phyloP scores from a whole-genome alignment of 2,329 filamentous ascomycete species.

The Venturia pyrina region DNA sequence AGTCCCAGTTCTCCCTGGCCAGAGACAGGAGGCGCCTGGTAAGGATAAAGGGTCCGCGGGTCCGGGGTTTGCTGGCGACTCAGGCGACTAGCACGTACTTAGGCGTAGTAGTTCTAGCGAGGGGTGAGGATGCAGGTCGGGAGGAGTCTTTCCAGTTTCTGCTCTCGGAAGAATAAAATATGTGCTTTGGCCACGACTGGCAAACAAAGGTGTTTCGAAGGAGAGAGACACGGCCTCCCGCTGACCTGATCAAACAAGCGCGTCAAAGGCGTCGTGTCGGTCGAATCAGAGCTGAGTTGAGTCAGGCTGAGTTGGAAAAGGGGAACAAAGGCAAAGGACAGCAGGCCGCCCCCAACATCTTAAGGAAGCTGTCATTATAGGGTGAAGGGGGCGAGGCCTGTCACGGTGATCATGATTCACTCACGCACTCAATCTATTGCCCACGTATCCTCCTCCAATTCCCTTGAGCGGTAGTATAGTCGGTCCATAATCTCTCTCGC shows the following conservation, averaged over 20 bases:
- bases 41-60: neutral
- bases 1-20: neutral
- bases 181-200: neutral
- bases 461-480: too few species aligned
- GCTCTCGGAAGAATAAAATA: slow-evolving; percentile 4
- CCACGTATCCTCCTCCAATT: neutral
- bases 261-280: neutral
- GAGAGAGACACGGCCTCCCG: neutral
- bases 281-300: neutral
- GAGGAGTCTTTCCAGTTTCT: neutral
- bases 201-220: neutral
- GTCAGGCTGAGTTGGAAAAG: neutral
- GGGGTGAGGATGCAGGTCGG: neutral
- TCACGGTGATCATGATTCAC: neutral
- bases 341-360: neutral
- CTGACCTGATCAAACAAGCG: neutral
- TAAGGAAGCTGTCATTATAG: neutral
- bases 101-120: too few species aligned
- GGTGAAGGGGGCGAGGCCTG: neutral
- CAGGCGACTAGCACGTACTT: neutral
- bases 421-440: neutral
- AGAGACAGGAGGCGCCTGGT: neutral
- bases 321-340: neutral
- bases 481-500: too few species aligned
- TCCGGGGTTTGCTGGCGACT: neutral